Conservation (phyloP, 2,329 filamentous ascomycete species). For the Stagonosporopsis cucurbitacearum region DNA sequence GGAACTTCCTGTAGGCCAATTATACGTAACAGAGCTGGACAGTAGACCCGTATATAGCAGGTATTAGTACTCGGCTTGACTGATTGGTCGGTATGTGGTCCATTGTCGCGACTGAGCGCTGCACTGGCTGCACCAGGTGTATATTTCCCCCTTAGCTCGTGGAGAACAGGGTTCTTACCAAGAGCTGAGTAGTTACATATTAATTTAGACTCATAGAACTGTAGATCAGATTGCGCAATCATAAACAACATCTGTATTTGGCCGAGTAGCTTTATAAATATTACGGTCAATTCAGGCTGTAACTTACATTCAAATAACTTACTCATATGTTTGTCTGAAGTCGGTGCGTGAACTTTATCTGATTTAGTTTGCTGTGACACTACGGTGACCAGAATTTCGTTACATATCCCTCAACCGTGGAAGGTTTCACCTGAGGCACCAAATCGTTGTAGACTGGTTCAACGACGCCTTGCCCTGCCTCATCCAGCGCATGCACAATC, state of each 20-base stretch:
- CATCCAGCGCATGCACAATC: slow-evolving; percentile 14
- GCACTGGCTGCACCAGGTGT: no score
- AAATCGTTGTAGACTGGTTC: slow-evolving; percentile 18
- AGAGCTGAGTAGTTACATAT: no score
- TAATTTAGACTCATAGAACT: no score
- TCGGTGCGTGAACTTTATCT: not conserved
- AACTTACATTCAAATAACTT: no score
- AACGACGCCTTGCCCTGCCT: slow-evolving; percentile 16
- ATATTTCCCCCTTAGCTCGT: no score
- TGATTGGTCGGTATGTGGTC: no score
- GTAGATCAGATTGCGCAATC: no score
- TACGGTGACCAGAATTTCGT: slow-evolving; percentile 17
- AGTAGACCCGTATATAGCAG: slow-evolving; percentile 8
- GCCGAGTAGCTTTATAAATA: no score
- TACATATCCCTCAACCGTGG: slow-evolving; percentile 20
- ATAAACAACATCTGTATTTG: no score
- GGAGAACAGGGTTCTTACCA: no score
- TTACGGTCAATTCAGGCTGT: no score
- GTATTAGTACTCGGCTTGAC: not conserved
- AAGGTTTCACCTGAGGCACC: slow-evolving; percentile 17
- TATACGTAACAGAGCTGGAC: slow-evolving; percentile 15
- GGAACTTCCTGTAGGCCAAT: slow-evolving; percentile 15
- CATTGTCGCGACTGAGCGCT: no score
- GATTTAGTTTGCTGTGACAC: not conserved
- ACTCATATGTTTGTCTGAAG: not conserved